phyloP scores from a whole-genome alignment of 208 protist species.

The Trypanosoma platydactyli region DNA sequence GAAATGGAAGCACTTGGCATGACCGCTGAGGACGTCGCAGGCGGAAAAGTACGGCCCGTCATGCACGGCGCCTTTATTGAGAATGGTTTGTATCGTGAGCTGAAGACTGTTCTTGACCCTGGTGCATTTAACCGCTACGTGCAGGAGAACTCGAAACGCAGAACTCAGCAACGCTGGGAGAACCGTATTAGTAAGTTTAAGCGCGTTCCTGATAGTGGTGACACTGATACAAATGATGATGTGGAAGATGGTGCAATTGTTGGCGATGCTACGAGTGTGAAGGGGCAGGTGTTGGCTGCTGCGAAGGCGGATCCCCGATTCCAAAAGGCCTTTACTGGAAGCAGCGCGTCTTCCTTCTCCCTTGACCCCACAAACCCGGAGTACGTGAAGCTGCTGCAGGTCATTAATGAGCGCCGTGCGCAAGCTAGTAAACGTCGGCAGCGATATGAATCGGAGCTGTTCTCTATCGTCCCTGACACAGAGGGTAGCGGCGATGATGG shows the following conservation, averaged over 20 bases:
- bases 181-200: conserved; percentile 89
- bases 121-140: conserved; percentile 88
- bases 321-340: conserved; percentile 60
- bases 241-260: conserved; percentile 1
- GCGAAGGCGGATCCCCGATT: conserved; percentile 76
- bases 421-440: conserved; percentile 61
- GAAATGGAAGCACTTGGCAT: conserved; percentile 91
- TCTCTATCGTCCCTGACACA: conserved; percentile 70
- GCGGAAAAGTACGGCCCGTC: conserved; percentile 91
- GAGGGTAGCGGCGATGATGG: conserved; percentile 19
- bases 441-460: conserved; percentile 77
- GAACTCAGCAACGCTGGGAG: conserved; percentile 58
- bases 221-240: conserved; percentile 17
- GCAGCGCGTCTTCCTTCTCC: conserved; percentile 45
- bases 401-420: conserved; percentile 74
- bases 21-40: conserved; percentile 89
- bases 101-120: conserved; percentile 88
- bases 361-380: conserved; percentile 81
- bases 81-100: conserved; percentile 83
- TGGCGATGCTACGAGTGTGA: conserved; percentile 2
- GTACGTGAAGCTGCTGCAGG: conserved; percentile 78
- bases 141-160: conserved; percentile 55
- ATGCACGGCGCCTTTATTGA: conserved; percentile 99
- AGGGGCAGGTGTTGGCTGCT: conserved; percentile 35
- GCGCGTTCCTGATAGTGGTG: conserved; percentile 22